Evolutionary conservation across 768 basidiomycete species (phyloP).

Genomic region (Mycena belliarum): DNA sequence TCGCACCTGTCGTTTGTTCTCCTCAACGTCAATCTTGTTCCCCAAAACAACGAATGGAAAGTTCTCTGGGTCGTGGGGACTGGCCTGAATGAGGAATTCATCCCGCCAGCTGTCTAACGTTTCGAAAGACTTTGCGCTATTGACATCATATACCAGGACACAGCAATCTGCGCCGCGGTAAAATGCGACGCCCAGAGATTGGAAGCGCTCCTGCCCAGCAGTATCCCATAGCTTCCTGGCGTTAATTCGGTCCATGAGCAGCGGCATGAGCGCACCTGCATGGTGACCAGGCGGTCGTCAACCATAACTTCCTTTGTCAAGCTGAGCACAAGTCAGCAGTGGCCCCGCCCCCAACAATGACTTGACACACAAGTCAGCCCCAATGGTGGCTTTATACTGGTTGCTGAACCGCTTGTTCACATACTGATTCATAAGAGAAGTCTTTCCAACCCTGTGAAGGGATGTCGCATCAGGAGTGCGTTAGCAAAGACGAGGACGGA

Average conservation of each 20-base stretch:
- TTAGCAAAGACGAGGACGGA: slow-evolving; percentile 40
- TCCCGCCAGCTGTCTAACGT: slow-evolving; percentile 99
- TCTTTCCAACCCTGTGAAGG: slow-evolving; percentile 86
- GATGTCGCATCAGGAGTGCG: slow-evolving; percentile 19
- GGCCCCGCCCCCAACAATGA: slow-evolving; percentile 14
- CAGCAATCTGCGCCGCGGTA: slow-evolving; percentile 99
- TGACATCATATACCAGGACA: slow-evolving; percentile 98
- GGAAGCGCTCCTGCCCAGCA: slow-evolving; percentile 99
- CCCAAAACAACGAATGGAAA: slow-evolving; percentile 99
- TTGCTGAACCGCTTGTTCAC: slow-evolving; percentile 99
- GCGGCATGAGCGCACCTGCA: slow-evolving; percentile 68
- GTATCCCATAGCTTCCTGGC: slow-evolving; percentile 90
- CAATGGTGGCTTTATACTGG: slow-evolving; percentile 99
- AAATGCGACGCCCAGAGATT: slow-evolving; percentile 97
- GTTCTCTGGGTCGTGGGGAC: slow-evolving; percentile 98
- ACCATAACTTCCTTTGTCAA: slow-evolving; percentile 99
- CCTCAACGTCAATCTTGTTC: slow-evolving; percentile 99
- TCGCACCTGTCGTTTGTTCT: slow-evolving; percentile 92
- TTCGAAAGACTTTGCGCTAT: slow-evolving; percentile 97
- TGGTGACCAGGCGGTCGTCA: slow-evolving; percentile 95
- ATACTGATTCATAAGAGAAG: slow-evolving; percentile 99
- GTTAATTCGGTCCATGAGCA: background rate
- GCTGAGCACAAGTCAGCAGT: slow-evolving; percentile 43
- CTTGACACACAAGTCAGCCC: slow-evolving; percentile 87
- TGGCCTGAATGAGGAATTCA: slow-evolving; percentile 98